A percentile compares a stretch with the other conserved stretches of the same genome.
Conservation (phyloP, 176 grass and related monocot species). For the Oryza punctata region DNA sequence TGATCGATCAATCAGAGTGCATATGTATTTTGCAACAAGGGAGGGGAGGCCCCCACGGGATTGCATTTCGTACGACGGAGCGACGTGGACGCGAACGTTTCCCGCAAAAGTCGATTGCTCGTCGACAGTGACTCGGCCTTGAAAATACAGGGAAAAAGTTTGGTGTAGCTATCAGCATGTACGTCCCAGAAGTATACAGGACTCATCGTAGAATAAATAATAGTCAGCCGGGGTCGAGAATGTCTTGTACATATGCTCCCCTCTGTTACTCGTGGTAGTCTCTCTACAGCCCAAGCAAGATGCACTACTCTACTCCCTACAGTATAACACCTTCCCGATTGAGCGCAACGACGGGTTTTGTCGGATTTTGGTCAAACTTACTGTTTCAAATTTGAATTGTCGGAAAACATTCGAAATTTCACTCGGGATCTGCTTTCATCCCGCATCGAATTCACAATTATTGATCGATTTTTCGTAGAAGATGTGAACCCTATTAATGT, state of each 20-base stretch:
- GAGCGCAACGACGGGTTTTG: no score
- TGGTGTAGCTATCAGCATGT: not conserved
- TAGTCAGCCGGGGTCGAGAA: not conserved
- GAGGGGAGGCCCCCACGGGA: not conserved
- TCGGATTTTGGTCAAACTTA: no score
- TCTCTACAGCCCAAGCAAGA: no score
- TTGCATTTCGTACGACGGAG: constrained; percentile 6
- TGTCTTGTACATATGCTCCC: not conserved
- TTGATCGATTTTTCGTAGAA: no score
- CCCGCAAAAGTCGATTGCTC: not conserved
- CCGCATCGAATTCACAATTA: no score
- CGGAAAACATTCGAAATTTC: no score
- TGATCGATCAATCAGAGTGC: not conserved
- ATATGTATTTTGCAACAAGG: not conserved
- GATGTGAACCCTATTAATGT: no score
- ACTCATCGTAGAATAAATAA: not conserved
- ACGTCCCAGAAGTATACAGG: not conserved
- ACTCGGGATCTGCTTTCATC: no score
- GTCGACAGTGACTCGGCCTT: not conserved
- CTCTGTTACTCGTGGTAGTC: not conserved
- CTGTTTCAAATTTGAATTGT: no score
- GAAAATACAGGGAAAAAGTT: not conserved
- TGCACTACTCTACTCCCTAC: not conserved
- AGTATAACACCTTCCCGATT: no score
- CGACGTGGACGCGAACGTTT: not conserved